phyloP scores from a whole-genome alignment of 768 basidiomycete species.

The Russula sp. region DNA sequence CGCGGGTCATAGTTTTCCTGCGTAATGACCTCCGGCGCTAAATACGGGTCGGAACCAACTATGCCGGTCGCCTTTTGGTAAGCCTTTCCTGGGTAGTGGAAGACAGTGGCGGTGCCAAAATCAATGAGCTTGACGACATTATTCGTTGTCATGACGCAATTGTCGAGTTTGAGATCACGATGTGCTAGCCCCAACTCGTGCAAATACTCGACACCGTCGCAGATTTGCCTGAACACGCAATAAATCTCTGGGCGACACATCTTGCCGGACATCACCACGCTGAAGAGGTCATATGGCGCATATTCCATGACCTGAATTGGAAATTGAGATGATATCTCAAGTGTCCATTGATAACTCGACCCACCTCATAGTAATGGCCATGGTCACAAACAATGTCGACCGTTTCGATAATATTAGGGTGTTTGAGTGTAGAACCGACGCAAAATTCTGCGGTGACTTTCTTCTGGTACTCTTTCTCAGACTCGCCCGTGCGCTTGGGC shows the following conservation, averaged over 20 bases:
- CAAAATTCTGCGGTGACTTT: conserved; percentile 99
- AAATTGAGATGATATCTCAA: conserved; percentile 17
- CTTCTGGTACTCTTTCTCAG: conserved; percentile 97
- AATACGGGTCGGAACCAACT: conserved; percentile 97
- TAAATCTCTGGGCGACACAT: conserved; percentile 98
- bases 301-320: conserved; percentile 92
- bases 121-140: conserved; percentile 99
- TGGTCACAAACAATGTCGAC: conserved; percentile 98
- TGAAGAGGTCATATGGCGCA: conserved; percentile 96
- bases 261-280: conserved; percentile 98
- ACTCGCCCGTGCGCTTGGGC: conserved; percentile 82
- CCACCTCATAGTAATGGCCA: conserved; percentile 97
- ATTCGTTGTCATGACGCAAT: conserved; percentile 96
- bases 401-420: conserved; percentile 95
- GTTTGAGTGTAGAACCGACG: conserved; percentile 91
- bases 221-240: conserved; percentile 98
- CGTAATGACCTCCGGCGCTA: conserved; percentile 91
- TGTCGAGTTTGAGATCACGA: conserved; percentile 98
- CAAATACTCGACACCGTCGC: conserved; percentile 96
- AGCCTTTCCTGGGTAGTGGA: conserved; percentile 94
- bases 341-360: conserved; percentile 31
- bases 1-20: conserved; percentile 87
- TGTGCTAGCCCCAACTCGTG: conserved; percentile 98
- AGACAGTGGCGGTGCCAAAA: conserved; percentile 99
- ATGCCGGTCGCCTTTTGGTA: conserved; percentile 77